Conservation (phyloP, 2,329 filamentous ascomycete genomes). For the Penicillium sp. region DNA sequence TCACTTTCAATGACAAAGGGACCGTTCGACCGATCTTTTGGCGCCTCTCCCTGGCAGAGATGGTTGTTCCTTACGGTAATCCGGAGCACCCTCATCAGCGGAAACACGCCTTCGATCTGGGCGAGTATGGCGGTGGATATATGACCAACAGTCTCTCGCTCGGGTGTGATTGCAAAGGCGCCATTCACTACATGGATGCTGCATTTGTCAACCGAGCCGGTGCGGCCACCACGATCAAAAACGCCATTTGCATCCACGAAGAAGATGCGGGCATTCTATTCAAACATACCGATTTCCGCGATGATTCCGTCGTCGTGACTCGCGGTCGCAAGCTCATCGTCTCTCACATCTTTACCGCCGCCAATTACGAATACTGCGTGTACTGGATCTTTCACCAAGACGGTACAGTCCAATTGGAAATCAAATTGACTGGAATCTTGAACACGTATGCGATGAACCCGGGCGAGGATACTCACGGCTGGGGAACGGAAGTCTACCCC, state of each 20-base stretch:
- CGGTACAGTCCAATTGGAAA: slow-evolving; percentile 83
- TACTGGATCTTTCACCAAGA: slow-evolving; percentile 93
- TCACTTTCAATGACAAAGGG: slow-evolving; percentile 81
- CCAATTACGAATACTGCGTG: slow-evolving; percentile 88
- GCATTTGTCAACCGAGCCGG: slow-evolving; percentile 75
- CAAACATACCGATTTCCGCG: slow-evolving; percentile 91
- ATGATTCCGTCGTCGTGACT: slow-evolving; percentile 80
- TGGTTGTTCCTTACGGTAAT: slow-evolving; percentile 73
- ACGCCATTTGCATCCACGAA: slow-evolving; percentile 92
- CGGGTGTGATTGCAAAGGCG: slow-evolving; percentile 43
- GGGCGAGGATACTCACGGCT: slow-evolving; percentile 74
- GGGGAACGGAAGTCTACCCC: slow-evolving; percentile 87
- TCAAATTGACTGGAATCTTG: slow-evolving; percentile 84
- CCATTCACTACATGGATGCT: slow-evolving; percentile 87
- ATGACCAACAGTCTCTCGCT: slow-evolving; percentile 45
- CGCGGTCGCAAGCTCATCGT: slow-evolving; percentile 79
- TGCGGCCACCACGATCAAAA: slow-evolving; percentile 74
- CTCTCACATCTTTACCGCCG: slow-evolving; percentile 88
- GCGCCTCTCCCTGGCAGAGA: slow-evolving; percentile 80
- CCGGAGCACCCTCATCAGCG: slow-evolving; percentile 46
- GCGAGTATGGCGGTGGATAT: slow-evolving; percentile 45
- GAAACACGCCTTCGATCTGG: slow-evolving; percentile 45
- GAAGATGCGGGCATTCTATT: slow-evolving; percentile 88
- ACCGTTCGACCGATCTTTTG: slow-evolving; percentile 75
- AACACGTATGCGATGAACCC: slow-evolving; percentile 82